Evolutionary conservation across 2,329 filamentous ascomycete species (phyloP), one percentile per base, ranked within the genome.

Genomic region (Cordyceps pruinosa): DNA sequence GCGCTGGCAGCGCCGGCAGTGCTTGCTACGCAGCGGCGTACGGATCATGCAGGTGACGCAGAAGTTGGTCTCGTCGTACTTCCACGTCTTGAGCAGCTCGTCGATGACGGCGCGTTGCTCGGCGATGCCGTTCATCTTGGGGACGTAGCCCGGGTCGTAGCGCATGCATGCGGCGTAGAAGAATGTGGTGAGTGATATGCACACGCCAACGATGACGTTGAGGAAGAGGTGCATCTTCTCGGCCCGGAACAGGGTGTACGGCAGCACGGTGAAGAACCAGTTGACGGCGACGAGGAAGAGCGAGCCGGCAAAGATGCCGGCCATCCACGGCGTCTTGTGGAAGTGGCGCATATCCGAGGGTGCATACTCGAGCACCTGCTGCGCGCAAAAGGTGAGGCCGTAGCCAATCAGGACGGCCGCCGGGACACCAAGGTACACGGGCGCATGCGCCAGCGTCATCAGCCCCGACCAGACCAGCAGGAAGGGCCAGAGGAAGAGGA

Each of bases 11-110:
- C 89, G 82, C 68, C 87, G 88, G 75, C 94, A 99, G 73, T 99
- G 94, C 77, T 97, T 99, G 75, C 92, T 96, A 63, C 94, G 84
- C 60, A 99, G 75, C 4, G 94, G 94, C 63, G 89, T 93, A 55
- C 93, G 84, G 64, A 96, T 89, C 92, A 97, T 96, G 75, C 94
- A 99, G 48, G 84, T 84, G 28, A 95, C 86, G 71, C 94, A 99
- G 67, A 97, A 99, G 70, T 96, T 93, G 60, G 86, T 79, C 68
- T 97, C 93, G 68, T 99, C 92, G 70, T 93, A 99, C 66, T 90
- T 94, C 85, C 90, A 94, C 62, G 85, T 70, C 58, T 84, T 81
- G 61, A 99, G 81, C 8, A 99, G 80, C 63, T 96, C 89, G 62
- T 95, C 88, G 64, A 99, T 96, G 58, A 88, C 86, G 41, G 86